These are phyloP conservation scores for Delonix regia DNA, from an alignment of 306 rosid species.

Conservation along the genomic window DNA sequence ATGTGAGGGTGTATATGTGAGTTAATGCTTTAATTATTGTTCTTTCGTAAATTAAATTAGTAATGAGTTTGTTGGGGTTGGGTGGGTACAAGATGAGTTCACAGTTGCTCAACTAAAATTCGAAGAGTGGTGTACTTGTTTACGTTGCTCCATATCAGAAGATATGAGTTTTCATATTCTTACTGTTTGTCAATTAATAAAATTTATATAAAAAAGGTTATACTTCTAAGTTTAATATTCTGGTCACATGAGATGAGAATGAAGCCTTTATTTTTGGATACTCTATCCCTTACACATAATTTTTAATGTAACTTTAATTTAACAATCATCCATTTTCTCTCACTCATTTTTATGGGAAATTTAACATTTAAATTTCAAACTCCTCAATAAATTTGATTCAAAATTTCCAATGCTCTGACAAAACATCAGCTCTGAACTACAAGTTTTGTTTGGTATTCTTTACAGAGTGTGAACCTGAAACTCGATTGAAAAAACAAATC, in stretches of 20 bases:
- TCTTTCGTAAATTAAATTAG: not conserved
- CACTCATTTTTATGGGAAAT: too few relatives aligned
- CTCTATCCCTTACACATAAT: too few relatives aligned
- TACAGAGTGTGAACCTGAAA: too few relatives aligned
- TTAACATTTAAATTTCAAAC: too few relatives aligned
- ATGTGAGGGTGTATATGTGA: conserved; percentile 15
- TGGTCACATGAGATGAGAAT: not conserved
- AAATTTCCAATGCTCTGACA: too few relatives aligned
- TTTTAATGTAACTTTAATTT: too few relatives aligned
- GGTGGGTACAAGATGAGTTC: conserved; percentile 41
- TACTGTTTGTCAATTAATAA: conserved; percentile 39
- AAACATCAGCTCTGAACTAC: too few relatives aligned
- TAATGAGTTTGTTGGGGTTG: conserved; percentile 34
- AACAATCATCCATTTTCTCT: too few relatives aligned
- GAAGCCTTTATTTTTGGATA: not conserved
- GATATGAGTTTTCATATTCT: conserved; percentile 38
- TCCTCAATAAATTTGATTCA: too few relatives aligned
- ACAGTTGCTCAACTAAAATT: conserved; percentile 47
- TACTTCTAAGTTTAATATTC: not conserved
- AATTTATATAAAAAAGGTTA: conserved; percentile 3
- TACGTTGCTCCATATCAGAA: conserved; percentile 30
- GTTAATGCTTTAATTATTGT: not conserved
- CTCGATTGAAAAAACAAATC: too few relatives aligned
- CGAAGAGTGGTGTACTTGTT: conserved; percentile 36
- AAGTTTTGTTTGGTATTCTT: too few relatives aligned